Percentiles rank a stretch among this genome's conserved stretches.
Evolutionary conservation across 2,329 filamentous ascomycete genomes (phyloP).

Genomic region (Leptosphaerulina australis): DNA sequence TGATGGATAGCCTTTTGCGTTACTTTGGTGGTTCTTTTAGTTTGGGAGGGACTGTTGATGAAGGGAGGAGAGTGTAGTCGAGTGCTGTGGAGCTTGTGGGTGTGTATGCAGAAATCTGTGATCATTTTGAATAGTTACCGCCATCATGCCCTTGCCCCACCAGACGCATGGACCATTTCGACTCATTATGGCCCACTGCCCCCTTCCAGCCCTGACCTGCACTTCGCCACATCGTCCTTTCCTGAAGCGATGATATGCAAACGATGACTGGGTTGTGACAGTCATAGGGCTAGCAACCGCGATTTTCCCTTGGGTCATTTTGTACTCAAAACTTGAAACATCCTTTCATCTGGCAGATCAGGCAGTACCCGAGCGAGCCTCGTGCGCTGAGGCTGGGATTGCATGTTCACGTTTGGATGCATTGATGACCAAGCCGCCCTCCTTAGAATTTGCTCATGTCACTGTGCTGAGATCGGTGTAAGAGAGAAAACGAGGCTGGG

Average conservation of each 20-base stretch:
- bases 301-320: conserved; percentile 5
- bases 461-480: conserved; percentile 7
- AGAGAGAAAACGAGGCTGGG: conserved; percentile 1
- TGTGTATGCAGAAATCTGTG: conserved; percentile 31
- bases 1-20: conserved; percentile 37
- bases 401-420: conserved; percentile 19
- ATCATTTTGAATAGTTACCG: conserved; percentile 31
- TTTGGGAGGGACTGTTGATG: neutral
- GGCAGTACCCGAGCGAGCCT: conserved; percentile 21
- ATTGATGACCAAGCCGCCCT: conserved; percentile 15
- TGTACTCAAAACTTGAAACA: conserved; percentile 16
- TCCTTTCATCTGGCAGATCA: conserved; percentile 19
- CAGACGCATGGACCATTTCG: conserved; percentile 27
- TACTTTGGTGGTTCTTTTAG: conserved; percentile 4
- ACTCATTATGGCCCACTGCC: conserved; percentile 33
- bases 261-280: conserved; percentile 11
- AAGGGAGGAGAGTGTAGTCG: conserved; percentile 12
- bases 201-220: conserved; percentile 12
- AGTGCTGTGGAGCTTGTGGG: conserved; percentile 17
- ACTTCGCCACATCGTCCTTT: conserved; percentile 11
- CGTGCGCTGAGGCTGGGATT: conserved; percentile 10
- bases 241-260: conserved; percentile 5
- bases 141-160: conserved; percentile 34
- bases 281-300: conserved; percentile 2
- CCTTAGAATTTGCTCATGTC: conserved; percentile 18